Evolutionary conservation across 2,329 filamentous ascomycete species (phyloP), one percentile per base, ranked within the genome.

Genomic region (Drechslerella coelobrocha): DNA sequence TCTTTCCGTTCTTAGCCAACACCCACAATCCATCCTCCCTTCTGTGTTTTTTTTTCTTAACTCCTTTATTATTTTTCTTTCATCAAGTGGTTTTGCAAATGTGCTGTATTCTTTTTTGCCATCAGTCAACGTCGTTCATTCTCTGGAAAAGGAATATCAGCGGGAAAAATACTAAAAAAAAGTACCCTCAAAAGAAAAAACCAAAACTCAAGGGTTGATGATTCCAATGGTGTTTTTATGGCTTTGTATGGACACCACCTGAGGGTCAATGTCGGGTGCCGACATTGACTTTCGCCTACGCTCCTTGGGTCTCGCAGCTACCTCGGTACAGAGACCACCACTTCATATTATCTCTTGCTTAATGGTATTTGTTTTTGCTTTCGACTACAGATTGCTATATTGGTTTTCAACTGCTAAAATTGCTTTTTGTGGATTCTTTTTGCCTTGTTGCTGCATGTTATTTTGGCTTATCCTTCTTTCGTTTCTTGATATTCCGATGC

Each of bases 261-360:
- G 27, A 48, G 39, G 59, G 50, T 54, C 34, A 19, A 31, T 55
- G n/a, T n/a, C 37, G 17, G 37, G 29, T 47, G 39, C 19, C 56
- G 52, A 45, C 55, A 19, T 23, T 23, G n/a, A n/a, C 17, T 14
- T 37, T 50, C 59, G 48, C 48, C 55, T 27, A 71, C 66, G 66
- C 66, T 71, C 66, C 66, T 71, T 72, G 60, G 60, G 68, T 72
- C 68, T 72, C 68, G 68, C 68, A 65, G 68, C 68, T 72, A 72
- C 68, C 43, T 57, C 31, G 68, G 68, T 72, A 72, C 68, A 72
- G 68, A 72, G 68, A 66, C 68, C 68, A 31, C 43, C 68, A 45
- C 24, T 47, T 59, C 48, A 41, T 63, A 29, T 41, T 47, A 24
- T 41, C 8, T 37, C n/a, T 52, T 53, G 59, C 45, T 24, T 21